Percentiles rank a stretch among this genome's conserved stretches.
Conservation (phyloP, 2,329 filamentous ascomycete genomes). For the Colletotrichum sidae region DNA sequence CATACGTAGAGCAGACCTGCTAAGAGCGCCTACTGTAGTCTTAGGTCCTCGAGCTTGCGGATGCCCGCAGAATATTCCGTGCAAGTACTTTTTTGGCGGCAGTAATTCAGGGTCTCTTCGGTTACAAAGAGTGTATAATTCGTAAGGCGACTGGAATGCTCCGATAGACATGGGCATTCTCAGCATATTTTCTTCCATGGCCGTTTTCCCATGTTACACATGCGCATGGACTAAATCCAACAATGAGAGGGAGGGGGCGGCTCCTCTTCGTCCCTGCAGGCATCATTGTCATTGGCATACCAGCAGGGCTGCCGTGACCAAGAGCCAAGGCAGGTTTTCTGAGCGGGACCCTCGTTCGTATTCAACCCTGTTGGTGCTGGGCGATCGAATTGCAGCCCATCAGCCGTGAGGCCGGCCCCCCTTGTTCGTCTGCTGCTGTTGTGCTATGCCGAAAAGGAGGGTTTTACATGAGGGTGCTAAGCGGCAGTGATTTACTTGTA, state of each 20-base stretch:
- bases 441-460: constrained; percentile 13
- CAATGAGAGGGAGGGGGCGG: neutral
- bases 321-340: constrained; percentile 30
- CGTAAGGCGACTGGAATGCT: constrained; percentile 10
- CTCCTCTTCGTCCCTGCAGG: constrained; percentile 14
- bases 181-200: neutral
- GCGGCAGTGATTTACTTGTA: too few relatives aligned
- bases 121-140: constrained; percentile 12
- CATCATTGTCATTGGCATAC: constrained; percentile 6
- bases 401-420: neutral
- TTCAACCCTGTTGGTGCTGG: constrained; percentile 34
- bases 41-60: constrained; percentile 14
- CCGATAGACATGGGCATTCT: constrained; percentile 6
- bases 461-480: constrained; percentile 4
- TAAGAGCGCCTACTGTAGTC: neutral
- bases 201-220: neutral
- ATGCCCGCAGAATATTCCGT: too few relatives aligned
- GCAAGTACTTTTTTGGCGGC: too few relatives aligned
- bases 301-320: constrained; percentile 27
- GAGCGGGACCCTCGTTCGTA: constrained; percentile 33
- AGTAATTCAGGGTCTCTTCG: constrained; percentile 9
- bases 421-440: neutral
- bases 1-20: neutral
- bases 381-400: constrained; percentile 24
- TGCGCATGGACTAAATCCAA: neutral